Evolutionary conservation across 371 early-diverging fungal genomes (phyloP), one percentile per base, ranked within the genome.

Genomic region (Rhizopus delemar): DNA sequence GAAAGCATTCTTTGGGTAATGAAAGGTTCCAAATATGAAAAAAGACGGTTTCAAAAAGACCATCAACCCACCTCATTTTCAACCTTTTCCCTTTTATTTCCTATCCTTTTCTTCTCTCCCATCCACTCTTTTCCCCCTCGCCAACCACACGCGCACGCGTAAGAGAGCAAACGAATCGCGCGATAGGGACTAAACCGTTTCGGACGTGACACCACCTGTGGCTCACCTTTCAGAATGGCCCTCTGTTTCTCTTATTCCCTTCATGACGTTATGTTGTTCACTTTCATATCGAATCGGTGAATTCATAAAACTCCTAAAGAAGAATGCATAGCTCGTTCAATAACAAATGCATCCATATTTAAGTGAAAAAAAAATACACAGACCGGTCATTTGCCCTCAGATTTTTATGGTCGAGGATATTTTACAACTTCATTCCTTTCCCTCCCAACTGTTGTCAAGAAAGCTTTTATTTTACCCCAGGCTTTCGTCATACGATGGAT

Each of bases 271-370:
- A 43, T 15, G n/a, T 43, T 5, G 8, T 5, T 43, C n/a, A n/a
- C n/a, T n/a, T 43, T 13, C 15, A n/a, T 15, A 43, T 43, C 4
- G 13, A 43, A 43, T 5, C 43, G 43, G 43, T 43, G 7, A 43
- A 43, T 43, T 43, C 5, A 43, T 43, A 43, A 43, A 43, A 2
- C 13, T 43, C 43, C 43, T 43, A 43, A 43, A 43, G 43, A 65
- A 60, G 56, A 67, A 69, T 75, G 70, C 69, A 74, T 75, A 58
- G 57, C 72, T 75, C 75, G 75, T 75, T 69, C 72, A 69, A 69
- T 75, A 69, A 60, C 52, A 75, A 75, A 71, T 75, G 65, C 75
- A 71, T 61, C 73, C 70, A 69, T 69, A 38, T 53, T 45, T 43
- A 43, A 43, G 43, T 43, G 43, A 15, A 43, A 43, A 43, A 36